These are phyloP conservation scores for Volvox reticuliferus DNA, from an alignment of 139 green algal genomes.

Conservation along the genomic window DNA sequence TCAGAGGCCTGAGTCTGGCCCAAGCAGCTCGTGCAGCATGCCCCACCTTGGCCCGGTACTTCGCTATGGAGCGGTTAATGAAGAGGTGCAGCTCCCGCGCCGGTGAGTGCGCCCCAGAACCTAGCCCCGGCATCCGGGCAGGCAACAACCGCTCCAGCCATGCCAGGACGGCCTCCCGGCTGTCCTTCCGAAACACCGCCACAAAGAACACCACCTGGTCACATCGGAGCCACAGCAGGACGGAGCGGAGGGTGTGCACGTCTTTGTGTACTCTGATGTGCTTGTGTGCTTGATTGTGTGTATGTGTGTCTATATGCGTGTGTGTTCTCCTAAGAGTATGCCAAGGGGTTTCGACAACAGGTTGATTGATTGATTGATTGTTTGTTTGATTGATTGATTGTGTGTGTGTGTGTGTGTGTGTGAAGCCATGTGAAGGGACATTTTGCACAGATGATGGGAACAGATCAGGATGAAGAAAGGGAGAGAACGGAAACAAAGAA, in stretches of 20 bases:
- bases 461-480: not conserved
- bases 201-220: conserved; percentile 69
- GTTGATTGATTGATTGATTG: too few species aligned
- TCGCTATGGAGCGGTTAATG: conserved; percentile 74
- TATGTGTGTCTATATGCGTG: too few species aligned
- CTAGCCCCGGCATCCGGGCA: not conserved
- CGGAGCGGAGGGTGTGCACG: too few species aligned
- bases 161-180: conserved; percentile 71
- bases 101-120: not conserved
- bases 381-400: too few species aligned
- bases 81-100: conserved; percentile 64
- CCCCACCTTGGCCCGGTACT: conserved; percentile 74
- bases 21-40: too few species aligned
- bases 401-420: too few species aligned
- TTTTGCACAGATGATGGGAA: not conserved
- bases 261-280: too few species aligned
- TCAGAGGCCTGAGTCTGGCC: too few species aligned
- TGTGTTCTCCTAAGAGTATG: too few species aligned
- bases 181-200: conserved; percentile 75
- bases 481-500: not conserved
- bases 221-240: too few species aligned
- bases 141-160: conserved; percentile 61
- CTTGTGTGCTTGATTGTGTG: too few species aligned
- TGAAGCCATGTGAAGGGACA: not conserved
- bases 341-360: too few species aligned